A percentile compares a stretch with the other conserved stretches of the same genome.
Conservation (phyloP, 192 early-diverging fungal genomes). For the Nowakowskiella sp. region DNA sequence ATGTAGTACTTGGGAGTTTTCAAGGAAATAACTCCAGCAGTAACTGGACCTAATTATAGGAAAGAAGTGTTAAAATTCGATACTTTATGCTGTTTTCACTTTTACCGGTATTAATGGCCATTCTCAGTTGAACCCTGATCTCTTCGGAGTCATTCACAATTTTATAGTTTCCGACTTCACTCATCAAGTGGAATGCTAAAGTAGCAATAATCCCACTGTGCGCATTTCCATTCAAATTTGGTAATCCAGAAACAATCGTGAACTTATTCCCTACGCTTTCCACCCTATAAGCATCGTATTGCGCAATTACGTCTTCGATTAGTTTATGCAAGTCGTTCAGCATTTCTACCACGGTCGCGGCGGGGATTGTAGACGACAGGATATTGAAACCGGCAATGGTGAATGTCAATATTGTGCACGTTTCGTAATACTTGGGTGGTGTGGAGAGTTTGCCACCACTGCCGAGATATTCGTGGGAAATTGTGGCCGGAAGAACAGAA, state of each 20-base stretch:
- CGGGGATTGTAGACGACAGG: conserved; percentile 11
- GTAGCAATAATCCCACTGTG: conserved; percentile 24
- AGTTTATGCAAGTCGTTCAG: conserved; percentile 29
- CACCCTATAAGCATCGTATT: conserved; percentile 37
- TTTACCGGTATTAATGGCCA: conserved; percentile 33
- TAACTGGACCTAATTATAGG: too few species aligned
- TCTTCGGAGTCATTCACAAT: conserved; percentile 16
- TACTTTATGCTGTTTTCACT: too few species aligned
- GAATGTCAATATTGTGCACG: conserved; percentile 24
- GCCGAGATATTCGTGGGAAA: conserved; percentile 18
- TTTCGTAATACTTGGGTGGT: conserved; percentile 17
- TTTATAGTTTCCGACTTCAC: conserved; percentile 2
- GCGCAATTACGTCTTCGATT: conserved; percentile 28
- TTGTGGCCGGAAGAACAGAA: conserved; percentile 25
- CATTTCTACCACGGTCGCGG: conserved; percentile 26
- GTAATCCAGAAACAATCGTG: conserved; percentile 30
- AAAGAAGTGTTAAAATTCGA: too few species aligned
- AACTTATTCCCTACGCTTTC: conserved; percentile 36
- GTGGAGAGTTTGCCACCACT: conserved; percentile 19
- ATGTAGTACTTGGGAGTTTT: conserved; percentile 36
- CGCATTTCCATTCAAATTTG: conserved; percentile 12
- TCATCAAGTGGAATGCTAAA: conserved; percentile 24
- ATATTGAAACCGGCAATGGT: conserved; percentile 34
- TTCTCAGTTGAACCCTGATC: conserved; percentile 16
- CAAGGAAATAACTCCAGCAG: conserved; percentile 33